Conservation (phyloP, 768 basidiomycete species). For the Termitomyces sp. region DNA sequence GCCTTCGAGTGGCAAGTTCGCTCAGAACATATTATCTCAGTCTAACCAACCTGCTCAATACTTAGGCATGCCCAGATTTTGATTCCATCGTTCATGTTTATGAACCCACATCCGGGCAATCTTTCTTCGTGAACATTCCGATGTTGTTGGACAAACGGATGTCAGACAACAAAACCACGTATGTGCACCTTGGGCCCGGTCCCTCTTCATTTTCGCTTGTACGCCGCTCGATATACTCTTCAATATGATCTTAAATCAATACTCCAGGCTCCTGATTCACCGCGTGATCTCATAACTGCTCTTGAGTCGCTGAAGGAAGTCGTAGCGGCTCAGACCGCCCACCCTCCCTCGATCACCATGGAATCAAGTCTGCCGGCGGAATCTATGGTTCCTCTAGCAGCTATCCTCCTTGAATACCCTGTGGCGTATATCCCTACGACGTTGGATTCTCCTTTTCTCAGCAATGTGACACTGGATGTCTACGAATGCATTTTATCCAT, state of each 20-base stretch:
- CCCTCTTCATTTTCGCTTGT: conserved; percentile 10
- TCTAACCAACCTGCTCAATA: not conserved
- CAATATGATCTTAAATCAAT: not conserved
- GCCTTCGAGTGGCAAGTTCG: conserved; percentile 32
- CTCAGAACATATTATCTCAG: not conserved
- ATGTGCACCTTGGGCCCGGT: conserved; percentile 14
- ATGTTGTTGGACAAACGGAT: conserved; percentile 13
- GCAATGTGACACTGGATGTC: conserved; percentile 41
- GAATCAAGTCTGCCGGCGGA: conserved; percentile 20
- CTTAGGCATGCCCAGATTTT: conserved; percentile 26
- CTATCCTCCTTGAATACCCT: conserved; percentile 55
- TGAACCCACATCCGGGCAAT: conserved; percentile 42
- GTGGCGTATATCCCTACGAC: conserved; percentile 40
- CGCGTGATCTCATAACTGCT: conserved; percentile 8
- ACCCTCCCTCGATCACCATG: conserved; percentile 22
- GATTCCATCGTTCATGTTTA: conserved; percentile 36
- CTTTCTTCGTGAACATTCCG: conserved; percentile 46
- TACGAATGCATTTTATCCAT: conserved; percentile 36
- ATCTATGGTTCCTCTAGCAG: conserved; percentile 48
- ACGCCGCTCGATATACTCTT: not conserved
- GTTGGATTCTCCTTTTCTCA: conserved; percentile 33
- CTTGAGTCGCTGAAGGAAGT: conserved; percentile 9
- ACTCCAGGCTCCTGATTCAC: conserved; percentile 14
- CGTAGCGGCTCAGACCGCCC: not conserved
- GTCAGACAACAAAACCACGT: not conserved